Evolutionary conservation across 139 green algal species (phyloP), one percentile per base, ranked within the genome.

Genomic region (Asterochloris erici): DNA sequence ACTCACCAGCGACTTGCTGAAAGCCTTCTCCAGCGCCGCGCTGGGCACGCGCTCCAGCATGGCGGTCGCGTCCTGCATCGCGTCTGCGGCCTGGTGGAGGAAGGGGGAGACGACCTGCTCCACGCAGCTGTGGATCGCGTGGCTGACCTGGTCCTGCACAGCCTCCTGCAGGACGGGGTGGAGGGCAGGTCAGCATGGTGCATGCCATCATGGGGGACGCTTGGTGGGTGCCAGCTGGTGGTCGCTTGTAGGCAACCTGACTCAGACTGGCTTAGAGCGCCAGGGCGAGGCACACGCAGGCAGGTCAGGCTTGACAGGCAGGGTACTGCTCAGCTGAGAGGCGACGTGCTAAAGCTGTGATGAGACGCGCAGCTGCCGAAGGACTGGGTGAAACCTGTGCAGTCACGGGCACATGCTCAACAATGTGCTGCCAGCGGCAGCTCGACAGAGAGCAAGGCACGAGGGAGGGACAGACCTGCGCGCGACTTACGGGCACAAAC

Each of bases 401-500:
- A 71, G 4, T 26, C 9, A 21, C 4, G 17, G 17, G 66, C 66
- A 71, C 19, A 71, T 24, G 9, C 10, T 9, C 17, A 9, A 9
- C 10, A 2, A 26, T 26, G 66, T 71, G 21, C 19, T 9, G 21
- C 17, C 66, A 10, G 66, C 66, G 28, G 64, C 27, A 1, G 64
- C 74, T 68, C 21, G 0, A 79, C 14, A 62, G 29, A 47, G 54
- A 68, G 54, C 74, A 71, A 26, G 17, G 66, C 23, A 47, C 21
- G 24, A 80, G 76, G 10, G 68, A 62, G n/a, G 54, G 54, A 80
- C 76, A 69, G 76, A 80, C 76, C 76, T 80, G 76, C 38, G 38
- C 38, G 76, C 68, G 54, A 80, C 76, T 80, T 80, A 80, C 76
- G 68, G 76, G 76, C 76, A 80, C 76, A 38, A 80, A 80, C 24